These are phyloP conservation scores for Tricholoma terreum DNA, from an alignment of 768 basidiomycete species.

Conservation along the genomic window DNA sequence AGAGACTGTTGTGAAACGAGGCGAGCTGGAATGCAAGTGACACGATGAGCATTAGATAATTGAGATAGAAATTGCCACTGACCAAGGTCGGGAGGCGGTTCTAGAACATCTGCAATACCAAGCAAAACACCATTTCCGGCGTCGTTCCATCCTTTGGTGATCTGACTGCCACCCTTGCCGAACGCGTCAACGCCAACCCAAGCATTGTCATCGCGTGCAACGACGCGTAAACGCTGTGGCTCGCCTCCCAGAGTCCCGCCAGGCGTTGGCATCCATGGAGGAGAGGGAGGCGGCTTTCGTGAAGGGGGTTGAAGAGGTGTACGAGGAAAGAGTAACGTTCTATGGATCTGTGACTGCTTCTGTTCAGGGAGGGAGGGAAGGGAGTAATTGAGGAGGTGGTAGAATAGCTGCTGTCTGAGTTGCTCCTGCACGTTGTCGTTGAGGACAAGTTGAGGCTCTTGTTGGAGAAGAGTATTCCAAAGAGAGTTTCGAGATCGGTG, in stretches of 20 bases:
- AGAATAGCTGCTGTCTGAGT: conserved; percentile 89
- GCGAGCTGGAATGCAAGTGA: conserved; percentile 41
- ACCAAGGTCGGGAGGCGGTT: conserved; percentile 75
- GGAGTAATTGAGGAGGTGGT: conserved; percentile 88
- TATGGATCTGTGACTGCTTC: conserved; percentile 37
- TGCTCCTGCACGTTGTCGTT: conserved; percentile 81
- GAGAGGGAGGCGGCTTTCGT: conserved; percentile 63
- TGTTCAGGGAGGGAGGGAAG: conserved; percentile 45
- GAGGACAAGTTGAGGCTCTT: conserved; percentile 30
- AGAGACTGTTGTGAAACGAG: conserved; percentile 57
- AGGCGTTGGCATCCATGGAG: conserved; percentile 85
- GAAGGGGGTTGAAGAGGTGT: conserved; percentile 57
- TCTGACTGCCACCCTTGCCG: conserved; percentile 68
- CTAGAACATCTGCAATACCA: conserved; percentile 71
- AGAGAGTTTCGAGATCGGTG: conserved; percentile 34
- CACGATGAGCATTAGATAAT: conserved; percentile 1
- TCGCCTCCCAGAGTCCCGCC: conserved; percentile 78
- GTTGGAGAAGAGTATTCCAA: conserved; percentile 38
- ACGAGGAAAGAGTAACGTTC: conserved; percentile 74
- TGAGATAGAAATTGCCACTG: conserved; percentile 21
- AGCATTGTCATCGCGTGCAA: conserved; percentile 43
- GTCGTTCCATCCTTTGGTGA: conserved; percentile 54
- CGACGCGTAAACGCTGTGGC: conserved; percentile 75
- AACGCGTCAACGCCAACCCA: conserved; percentile 76
- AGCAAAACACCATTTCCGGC: conserved; percentile 77